These are phyloP conservation scores for Phytophthora foliorum DNA, from an alignment of 352 stramenopile genomes.

Conservation along the genomic window DNA sequence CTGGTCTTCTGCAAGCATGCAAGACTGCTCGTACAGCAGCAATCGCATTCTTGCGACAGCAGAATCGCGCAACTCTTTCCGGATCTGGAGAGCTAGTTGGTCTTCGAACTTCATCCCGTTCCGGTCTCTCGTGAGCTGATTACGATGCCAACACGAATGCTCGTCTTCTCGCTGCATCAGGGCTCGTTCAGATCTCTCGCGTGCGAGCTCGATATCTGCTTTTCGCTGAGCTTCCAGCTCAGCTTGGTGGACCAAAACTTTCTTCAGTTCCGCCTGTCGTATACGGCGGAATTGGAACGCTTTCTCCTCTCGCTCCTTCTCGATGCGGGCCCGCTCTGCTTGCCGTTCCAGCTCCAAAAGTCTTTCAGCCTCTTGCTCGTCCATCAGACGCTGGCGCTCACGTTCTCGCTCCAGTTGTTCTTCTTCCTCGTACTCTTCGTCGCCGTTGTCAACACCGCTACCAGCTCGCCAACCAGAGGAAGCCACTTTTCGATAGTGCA, in stretches of 20 bases:
- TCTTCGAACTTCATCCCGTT: conserved; percentile 62
- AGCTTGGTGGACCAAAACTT: conserved; percentile 62
- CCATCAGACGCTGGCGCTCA: conserved; percentile 65
- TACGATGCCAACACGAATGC: conserved; percentile 36
- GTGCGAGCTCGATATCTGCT: conserved; percentile 42
- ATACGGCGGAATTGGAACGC: conserved; percentile 56
- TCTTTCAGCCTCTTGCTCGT: conserved; percentile 68
- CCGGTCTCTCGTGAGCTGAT: conserved; percentile 45
- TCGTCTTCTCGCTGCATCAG: conserved; percentile 56
- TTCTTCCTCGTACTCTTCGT: conserved; percentile 81
- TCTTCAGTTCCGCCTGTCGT: conserved; percentile 64
- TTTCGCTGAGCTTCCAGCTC: conserved; percentile 61
- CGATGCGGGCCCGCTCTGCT: conserved; percentile 56
- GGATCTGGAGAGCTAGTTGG: conserved; percentile 26
- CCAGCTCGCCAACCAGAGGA: conserved; percentile 59
- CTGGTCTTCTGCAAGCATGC: conserved; percentile 63
- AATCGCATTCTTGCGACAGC: conserved; percentile 41
- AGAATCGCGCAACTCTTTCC: conserved; percentile 41
- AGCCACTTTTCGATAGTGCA: conserved; percentile 52
- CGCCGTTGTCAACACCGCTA: conserved; percentile 75
- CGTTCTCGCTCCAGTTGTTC: conserved; percentile 67
- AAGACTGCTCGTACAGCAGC: conserved; percentile 52
- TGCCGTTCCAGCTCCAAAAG: conserved; percentile 63
- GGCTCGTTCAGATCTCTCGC: conserved; percentile 27
- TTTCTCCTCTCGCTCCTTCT: conserved; percentile 77